Percentiles rank a stretch among this genome's conserved stretches.
phyloP scores from a whole-genome alignment of 2,329 filamentous ascomycete species.

The Elsinoe necatrix region DNA sequence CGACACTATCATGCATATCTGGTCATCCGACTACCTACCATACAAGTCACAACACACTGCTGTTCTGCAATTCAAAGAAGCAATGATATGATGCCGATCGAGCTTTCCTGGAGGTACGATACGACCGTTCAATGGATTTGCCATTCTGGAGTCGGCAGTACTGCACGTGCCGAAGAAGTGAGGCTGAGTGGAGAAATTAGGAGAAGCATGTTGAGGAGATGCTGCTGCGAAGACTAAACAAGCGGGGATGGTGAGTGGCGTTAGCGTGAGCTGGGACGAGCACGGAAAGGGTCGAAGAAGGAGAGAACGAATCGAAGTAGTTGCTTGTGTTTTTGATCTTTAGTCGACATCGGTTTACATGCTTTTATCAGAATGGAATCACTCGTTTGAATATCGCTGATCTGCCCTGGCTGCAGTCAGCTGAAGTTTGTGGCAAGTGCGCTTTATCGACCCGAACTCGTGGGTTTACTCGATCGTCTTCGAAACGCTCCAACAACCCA shows the following conservation, averaged over 20 bases:
- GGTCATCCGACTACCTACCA: background rate
- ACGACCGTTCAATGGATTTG: too few species aligned
- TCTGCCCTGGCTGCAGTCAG: background rate
- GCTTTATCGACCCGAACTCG: background rate
- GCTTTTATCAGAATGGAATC: background rate
- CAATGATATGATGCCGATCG: background rate
- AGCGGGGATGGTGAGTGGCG: background rate
- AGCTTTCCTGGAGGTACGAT: background rate
- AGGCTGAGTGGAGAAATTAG: too few species aligned
- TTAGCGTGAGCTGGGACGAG: background rate
- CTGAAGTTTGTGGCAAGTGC: background rate
- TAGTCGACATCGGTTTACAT: background rate
- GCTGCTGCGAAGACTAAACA: too few species aligned
- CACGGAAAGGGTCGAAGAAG: background rate
- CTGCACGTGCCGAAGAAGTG: too few species aligned
- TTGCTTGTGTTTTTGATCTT: background rate
- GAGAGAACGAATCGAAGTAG: background rate
- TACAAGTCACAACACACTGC: background rate
- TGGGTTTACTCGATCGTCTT: background rate
- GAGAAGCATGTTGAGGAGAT: too few species aligned
- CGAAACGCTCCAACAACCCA: background rate
- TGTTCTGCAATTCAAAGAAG: background rate
- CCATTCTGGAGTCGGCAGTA: too few species aligned
- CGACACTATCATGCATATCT: background rate
- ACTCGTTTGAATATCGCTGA: background rate